phyloP scores from a whole-genome alignment of 139 green algal species.

The Chlamydomonas schloesseri region DNA sequence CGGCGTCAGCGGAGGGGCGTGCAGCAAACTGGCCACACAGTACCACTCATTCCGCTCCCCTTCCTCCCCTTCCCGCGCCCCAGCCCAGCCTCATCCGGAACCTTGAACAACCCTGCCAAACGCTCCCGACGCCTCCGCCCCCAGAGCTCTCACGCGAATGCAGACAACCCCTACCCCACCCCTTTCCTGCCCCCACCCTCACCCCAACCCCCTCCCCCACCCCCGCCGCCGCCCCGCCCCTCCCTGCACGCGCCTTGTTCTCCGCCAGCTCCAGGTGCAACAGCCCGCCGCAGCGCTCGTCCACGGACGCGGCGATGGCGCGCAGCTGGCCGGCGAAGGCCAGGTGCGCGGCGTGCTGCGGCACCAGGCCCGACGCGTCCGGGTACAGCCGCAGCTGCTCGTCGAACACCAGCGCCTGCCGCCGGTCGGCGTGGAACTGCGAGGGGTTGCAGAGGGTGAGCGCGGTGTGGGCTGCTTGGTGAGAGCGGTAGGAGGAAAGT shows the following conservation, averaged over 20 bases:
- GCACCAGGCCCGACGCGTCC: slow-evolving; percentile 17
- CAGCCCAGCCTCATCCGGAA: too few relatives aligned
- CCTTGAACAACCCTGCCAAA: too few relatives aligned
- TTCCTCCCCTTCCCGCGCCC: too few relatives aligned
- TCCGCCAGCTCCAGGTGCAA: slow-evolving; percentile 55
- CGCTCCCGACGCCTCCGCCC: too few relatives aligned
- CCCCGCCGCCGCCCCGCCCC: background rate
- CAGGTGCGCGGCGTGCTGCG: background rate
- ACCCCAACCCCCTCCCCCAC: background rate
- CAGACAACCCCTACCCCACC: too few relatives aligned
- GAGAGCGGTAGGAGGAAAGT: background rate
- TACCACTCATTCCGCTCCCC: too few relatives aligned
- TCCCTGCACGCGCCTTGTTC: slow-evolving; percentile 33
- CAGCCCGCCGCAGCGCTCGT: slow-evolving; percentile 44
- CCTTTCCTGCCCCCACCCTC: too few relatives aligned
- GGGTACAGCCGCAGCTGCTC: slow-evolving; percentile 50
- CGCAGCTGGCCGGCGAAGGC: slow-evolving; percentile 32
- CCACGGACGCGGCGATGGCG: slow-evolving; percentile 19
- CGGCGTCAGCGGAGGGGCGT: background rate
- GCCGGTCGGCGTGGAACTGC: slow-evolving; percentile 39
- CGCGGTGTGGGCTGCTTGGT: too few relatives aligned
- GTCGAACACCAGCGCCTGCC: slow-evolving; percentile 23
- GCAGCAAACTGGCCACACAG: too few relatives aligned
- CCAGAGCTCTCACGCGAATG: too few relatives aligned
- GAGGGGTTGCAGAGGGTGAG: too few relatives aligned